Evolutionary conservation across 2,329 filamentous ascomycete species (phyloP).

Genomic region (Tolypocladium ophioglossoides): DNA sequence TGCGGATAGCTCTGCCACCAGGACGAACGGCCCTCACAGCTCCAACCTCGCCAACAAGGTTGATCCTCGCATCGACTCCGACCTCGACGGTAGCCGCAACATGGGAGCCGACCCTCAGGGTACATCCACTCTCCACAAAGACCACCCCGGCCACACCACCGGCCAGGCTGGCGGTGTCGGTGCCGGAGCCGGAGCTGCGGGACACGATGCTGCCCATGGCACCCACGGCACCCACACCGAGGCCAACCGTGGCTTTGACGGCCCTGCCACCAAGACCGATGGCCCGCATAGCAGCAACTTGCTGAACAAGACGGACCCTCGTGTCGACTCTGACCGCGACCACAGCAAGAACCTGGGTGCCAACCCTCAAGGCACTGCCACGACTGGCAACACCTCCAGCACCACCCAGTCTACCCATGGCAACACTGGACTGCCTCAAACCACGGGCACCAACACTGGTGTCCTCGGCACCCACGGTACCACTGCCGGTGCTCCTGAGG

Average conservation of each 20-base stretch:
- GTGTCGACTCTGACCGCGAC: slow-evolving; percentile 43
- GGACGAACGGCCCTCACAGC: slow-evolving; percentile 32
- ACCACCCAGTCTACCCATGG: slow-evolving; percentile 2
- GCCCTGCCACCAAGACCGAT: slow-evolving; percentile 18
- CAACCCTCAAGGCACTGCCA: slow-evolving; percentile 17
- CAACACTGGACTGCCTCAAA: background rate
- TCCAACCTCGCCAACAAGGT: slow-evolving; percentile 35
- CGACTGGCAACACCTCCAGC: slow-evolving; percentile 3
- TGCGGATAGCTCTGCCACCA: slow-evolving; percentile 11
- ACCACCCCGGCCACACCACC: slow-evolving; percentile 1
- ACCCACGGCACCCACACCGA: slow-evolving; percentile 28
- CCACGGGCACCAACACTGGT: background rate
- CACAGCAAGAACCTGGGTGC: slow-evolving; percentile 21
- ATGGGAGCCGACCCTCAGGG: slow-evolving; percentile 16
- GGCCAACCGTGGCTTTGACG: slow-evolving; percentile 8
- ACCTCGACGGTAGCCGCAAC: slow-evolving; percentile 29
- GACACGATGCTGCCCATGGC: slow-evolving; percentile 18
- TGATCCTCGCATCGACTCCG: slow-evolving; percentile 43
- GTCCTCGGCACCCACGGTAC: background rate
- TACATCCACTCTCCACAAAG: slow-evolving; percentile 3
- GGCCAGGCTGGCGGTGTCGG: background rate
- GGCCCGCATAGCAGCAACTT: slow-evolving; percentile 37
- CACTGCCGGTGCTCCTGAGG: slow-evolving; percentile 14
- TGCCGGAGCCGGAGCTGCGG: slow-evolving; percentile 7
- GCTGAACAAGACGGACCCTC: slow-evolving; percentile 41